phyloP scores from a whole-genome alignment of 2,329 filamentous ascomycete genomes.

The Botrytis cinerea region DNA sequence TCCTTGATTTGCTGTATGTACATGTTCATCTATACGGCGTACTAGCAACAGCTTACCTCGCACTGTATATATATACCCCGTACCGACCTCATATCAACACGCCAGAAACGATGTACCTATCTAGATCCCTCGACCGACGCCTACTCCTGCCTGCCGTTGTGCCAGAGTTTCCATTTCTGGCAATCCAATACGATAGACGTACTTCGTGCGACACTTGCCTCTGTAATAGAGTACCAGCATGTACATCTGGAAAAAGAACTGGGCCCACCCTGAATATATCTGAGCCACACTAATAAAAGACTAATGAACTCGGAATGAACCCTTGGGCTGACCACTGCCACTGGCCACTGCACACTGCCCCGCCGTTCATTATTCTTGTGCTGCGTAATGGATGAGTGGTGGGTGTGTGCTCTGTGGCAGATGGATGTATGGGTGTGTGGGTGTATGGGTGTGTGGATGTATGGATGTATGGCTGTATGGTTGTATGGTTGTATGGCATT shows the following conservation, averaged over 20 bases:
- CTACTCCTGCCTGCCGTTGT: not conserved
- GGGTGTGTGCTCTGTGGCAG: no score
- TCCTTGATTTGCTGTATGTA: not conserved
- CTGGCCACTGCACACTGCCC: not conserved
- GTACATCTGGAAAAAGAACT: not conserved
- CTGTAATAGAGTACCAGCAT: no score
- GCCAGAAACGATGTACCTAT: not conserved
- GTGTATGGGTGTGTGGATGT: no score
- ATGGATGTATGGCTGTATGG: no score
- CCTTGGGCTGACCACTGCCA: slow-evolving; percentile 5
- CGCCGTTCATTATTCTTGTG: slow-evolving; percentile 7
- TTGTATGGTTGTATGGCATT: no score
- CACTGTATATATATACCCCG: not conserved
- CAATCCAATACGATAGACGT: not conserved
- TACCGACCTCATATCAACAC: not conserved
- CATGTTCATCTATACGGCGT: no score
- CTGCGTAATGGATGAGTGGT: not conserved
- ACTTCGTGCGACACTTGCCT: no score
- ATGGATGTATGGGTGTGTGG: no score
- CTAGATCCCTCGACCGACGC: not conserved
- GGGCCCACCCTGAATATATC: not conserved
- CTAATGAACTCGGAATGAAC: not conserved
- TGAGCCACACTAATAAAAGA: not conserved
- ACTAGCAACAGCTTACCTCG: no score
- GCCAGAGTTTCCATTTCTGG: not conserved